Evolutionary conservation across 345 rosid genomes (phyloP).

Genomic region (Gossypium stocksii): DNA sequence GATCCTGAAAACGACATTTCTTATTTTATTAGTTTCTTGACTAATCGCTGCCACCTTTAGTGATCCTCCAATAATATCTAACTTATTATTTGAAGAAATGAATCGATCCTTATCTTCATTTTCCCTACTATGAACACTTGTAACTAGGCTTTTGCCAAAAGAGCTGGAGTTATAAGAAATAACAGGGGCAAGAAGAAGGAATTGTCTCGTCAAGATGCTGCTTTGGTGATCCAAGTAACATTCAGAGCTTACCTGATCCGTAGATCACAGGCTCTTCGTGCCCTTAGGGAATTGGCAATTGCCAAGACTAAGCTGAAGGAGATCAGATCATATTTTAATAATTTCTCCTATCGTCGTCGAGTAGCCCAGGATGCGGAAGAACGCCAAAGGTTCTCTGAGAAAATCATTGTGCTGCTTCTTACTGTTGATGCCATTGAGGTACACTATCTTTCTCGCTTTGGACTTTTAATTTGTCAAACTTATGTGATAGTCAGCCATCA

Average conservation of each 20-base stretch:
- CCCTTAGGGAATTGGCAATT: conserved; percentile 84
- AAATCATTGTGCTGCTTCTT: conserved; percentile 85
- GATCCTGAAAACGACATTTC: conserved; percentile 2
- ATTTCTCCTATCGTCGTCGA: conserved; percentile 74
- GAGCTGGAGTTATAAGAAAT: conserved; percentile 46
- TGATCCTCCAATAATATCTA: background rate
- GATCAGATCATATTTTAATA: conserved; percentile 67
- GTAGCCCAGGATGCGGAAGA: conserved; percentile 74
- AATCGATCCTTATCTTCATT: no score
- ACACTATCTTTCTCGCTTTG: conserved; percentile 9
- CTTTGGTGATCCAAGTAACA: conserved; percentile 68
- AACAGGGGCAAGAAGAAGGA: conserved; percentile 77
- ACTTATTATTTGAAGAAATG: background rate
- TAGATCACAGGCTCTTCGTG: conserved; percentile 74
- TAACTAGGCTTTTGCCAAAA: conserved; percentile 69
- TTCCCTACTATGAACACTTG: no score
- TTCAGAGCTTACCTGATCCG: conserved; percentile 80
- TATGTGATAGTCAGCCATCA: background rate
- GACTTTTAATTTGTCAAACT: background rate
- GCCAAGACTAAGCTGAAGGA: conserved; percentile 93
- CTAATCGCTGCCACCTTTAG: background rate
- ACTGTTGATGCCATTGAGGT: conserved; percentile 97
- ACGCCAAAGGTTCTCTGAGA: conserved; percentile 75
- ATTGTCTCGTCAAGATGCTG: conserved; percentile 72
- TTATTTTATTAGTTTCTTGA: background rate